Conservation (phyloP, 495 filamentous ascomycete species). For the Hypoxylon subgilvum region DNA sequence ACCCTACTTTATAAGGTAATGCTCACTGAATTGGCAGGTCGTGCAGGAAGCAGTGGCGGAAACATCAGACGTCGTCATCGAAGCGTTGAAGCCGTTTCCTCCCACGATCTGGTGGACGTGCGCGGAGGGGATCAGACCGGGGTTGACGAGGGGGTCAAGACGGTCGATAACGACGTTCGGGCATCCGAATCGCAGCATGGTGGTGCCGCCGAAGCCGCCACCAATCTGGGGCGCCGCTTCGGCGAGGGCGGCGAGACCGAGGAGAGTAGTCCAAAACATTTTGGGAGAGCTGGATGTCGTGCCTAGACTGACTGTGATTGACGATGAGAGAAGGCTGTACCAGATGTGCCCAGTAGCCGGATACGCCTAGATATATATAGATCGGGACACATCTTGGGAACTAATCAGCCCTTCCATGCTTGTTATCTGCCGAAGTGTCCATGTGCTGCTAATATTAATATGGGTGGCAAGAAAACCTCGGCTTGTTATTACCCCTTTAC, state of each 20-base stretch:
- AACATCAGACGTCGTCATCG: slow-evolving; percentile 52
- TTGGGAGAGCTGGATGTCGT: slow-evolving; percentile 17
- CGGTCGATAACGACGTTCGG: slow-evolving; percentile 52
- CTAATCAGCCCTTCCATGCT: slow-evolving; percentile 6
- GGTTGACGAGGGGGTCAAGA: slow-evolving; percentile 52
- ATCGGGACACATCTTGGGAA: slow-evolving; percentile 8
- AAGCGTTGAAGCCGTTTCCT: slow-evolving; percentile 53
- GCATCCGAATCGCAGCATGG: slow-evolving; percentile 57
- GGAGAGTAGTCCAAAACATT: slow-evolving; percentile 49
- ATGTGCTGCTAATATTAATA: slow-evolving; percentile 33
- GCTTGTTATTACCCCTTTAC: slow-evolving; percentile 15
- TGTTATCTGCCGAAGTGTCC: slow-evolving; percentile 33
- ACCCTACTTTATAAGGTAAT: not conserved
- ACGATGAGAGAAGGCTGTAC: slow-evolving; percentile 1
- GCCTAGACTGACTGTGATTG: slow-evolving; percentile 5
- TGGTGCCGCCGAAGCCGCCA: slow-evolving; percentile 40
- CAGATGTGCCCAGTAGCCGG: slow-evolving; percentile 8
- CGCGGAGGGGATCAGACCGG: slow-evolving; percentile 45
- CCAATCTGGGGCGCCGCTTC: slow-evolving; percentile 49
- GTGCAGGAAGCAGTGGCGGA: slow-evolving; percentile 48
- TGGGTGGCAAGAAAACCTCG: slow-evolving; percentile 29
- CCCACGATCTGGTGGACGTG: slow-evolving; percentile 57
- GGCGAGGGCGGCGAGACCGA: slow-evolving; percentile 45
- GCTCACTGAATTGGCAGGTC: slow-evolving; percentile 48
- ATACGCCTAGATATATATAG: slow-evolving; percentile 25